These are phyloP conservation scores for Vitis hybrid DNA, from an alignment of 177 flowering plant species.

Conservation along the genomic window DNA sequence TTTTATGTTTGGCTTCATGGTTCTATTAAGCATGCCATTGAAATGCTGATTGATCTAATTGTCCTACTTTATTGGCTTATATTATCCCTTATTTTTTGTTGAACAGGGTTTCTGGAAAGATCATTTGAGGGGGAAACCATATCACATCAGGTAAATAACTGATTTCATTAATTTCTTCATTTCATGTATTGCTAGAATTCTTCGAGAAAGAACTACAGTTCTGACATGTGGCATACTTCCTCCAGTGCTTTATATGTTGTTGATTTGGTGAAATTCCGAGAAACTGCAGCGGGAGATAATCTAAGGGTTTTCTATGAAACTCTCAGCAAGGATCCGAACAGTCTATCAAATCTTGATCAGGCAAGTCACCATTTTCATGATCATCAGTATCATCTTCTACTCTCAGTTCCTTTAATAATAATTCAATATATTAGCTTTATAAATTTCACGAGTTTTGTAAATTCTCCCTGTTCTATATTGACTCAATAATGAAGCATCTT, in stretches of 20 bases:
- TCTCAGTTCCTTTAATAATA: neutral
- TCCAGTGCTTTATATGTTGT: conserved; percentile 97
- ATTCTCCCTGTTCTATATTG: too few species aligned
- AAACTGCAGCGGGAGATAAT: conserved; percentile 98
- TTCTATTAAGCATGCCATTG: neutral
- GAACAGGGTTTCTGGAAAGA: conserved; percentile 97
- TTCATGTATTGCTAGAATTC: neutral
- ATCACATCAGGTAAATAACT: conserved; percentile 82
- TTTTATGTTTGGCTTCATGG: neutral
- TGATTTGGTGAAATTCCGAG: conserved; percentile 86
- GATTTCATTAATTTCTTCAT: neutral
- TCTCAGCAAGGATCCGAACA: conserved; percentile 98
- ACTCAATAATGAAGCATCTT: too few species aligned
- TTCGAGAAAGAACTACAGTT: neutral
- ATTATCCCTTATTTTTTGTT: conserved; percentile 3
- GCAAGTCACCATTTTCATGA: conserved; percentile 31
- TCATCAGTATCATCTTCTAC: neutral
- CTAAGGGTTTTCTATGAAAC: conserved; percentile 93
- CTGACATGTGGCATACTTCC: conserved; percentile 14
- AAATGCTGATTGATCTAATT: neutral
- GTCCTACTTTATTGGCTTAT: neutral
- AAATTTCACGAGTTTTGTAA: neutral
- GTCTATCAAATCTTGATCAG: conserved; percentile 98
- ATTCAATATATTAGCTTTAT: neutral
- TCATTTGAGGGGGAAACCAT: conserved; percentile 89